Evolutionary conservation across 305 asterid genomes (phyloP).

Genomic region (Fraxinus sp.): DNA sequence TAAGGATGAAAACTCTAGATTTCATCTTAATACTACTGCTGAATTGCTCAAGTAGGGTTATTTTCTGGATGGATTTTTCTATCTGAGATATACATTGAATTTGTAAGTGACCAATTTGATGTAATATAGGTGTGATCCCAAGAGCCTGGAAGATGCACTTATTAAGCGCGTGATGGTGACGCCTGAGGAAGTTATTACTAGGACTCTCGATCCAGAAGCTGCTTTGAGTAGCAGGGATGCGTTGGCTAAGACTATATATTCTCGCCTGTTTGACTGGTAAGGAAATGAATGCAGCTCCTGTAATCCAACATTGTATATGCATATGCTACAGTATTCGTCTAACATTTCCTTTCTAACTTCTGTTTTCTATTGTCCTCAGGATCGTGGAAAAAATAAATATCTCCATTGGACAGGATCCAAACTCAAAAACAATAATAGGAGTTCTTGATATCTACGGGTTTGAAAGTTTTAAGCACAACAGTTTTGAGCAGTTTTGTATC

Average conservation of each 20-base stretch:
- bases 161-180: slow-evolving; percentile 99
- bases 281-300: slow-evolving; percentile 8
- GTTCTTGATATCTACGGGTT: slow-evolving; percentile 99
- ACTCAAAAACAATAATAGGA: slow-evolving; percentile 93
- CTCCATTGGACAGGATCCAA: slow-evolving; percentile 99
- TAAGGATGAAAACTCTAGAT: slow-evolving; percentile 87
- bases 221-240: slow-evolving; percentile 99
- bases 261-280: slow-evolving; percentile 96
- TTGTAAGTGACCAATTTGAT: slow-evolving; percentile 29
- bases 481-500: slow-evolving; percentile 99
- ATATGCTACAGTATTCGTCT: slow-evolving; percentile 8
- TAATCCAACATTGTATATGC: not conserved
- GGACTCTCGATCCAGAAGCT: slow-evolving; percentile 96
- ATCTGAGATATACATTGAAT: not conserved
- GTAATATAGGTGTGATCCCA: slow-evolving; percentile 87
- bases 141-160: slow-evolving; percentile 94
- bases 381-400: slow-evolving; percentile 88
- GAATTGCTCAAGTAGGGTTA: slow-evolving; percentile 79
- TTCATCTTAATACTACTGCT: slow-evolving; percentile 83
- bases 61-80: slow-evolving; percentile 15
- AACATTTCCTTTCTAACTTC: slow-evolving; percentile 27
- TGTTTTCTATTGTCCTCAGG: slow-evolving; percentile 52
- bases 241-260: slow-evolving; percentile 88
- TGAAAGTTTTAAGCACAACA: slow-evolving; percentile 90
- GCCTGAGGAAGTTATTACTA: slow-evolving; percentile 94